phyloP scores from a whole-genome alignment of 2,329 filamentous ascomycete genomes.

The Lojkania enalia region DNA sequence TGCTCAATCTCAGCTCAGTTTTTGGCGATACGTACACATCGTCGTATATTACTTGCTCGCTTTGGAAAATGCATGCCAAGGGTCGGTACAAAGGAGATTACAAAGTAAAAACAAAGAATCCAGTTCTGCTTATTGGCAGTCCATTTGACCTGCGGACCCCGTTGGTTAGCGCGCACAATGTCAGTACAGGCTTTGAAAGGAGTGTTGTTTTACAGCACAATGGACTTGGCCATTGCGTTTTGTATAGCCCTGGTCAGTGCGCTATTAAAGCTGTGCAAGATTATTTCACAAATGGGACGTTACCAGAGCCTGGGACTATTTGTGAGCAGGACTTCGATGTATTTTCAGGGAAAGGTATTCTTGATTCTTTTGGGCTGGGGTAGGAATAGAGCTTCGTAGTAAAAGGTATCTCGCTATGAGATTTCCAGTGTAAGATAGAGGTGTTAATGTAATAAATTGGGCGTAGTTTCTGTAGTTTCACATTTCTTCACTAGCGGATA shows the following conservation, averaged over 20 bases:
- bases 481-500: no score
- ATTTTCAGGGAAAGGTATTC: background rate
- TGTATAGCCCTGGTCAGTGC: slow-evolving; percentile 4
- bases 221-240: slow-evolving; percentile 11
- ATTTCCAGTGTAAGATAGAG: no score
- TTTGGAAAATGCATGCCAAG: slow-evolving; percentile 13
- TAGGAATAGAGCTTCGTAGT: no score
- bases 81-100: slow-evolving; percentile 14
- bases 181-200: slow-evolving; percentile 12
- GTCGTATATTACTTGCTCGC: slow-evolving; percentile 6
- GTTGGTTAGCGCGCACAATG: slow-evolving; percentile 8
- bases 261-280: slow-evolving; percentile 5
- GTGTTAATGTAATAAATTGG: no score
- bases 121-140: slow-evolving; percentile 11
- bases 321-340: slow-evolving; percentile 12
- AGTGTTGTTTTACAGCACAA: slow-evolving; percentile 16
- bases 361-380: background rate
- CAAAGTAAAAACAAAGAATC: slow-evolving; percentile 16
- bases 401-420: no score
- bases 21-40: slow-evolving; percentile 3
- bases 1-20: slow-evolving; percentile 1
- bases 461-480: no score
- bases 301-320: slow-evolving; percentile 14
- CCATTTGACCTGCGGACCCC: slow-evolving; percentile 13
- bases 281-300: slow-evolving; percentile 13